These are phyloP conservation scores for Panicum virgatum DNA, from an alignment of 202 grass and related monocot genomes.

Conservation along the genomic window DNA sequence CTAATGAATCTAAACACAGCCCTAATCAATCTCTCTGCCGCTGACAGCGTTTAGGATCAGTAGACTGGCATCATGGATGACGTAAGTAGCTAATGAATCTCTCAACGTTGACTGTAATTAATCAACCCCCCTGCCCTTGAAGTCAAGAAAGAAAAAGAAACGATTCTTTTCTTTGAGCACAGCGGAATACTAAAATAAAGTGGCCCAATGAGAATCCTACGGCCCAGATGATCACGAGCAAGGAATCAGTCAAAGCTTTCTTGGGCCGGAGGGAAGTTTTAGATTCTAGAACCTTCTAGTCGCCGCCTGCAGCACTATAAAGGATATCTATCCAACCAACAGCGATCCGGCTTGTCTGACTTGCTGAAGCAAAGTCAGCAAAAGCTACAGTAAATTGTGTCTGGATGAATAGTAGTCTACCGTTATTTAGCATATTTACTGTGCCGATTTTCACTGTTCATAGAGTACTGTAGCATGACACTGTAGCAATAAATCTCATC, in stretches of 20 bases:
- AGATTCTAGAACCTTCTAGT: slow-evolving; percentile 36
- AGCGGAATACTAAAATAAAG: not conserved
- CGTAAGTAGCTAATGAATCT: not conserved
- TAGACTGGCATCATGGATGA: slow-evolving; percentile 24
- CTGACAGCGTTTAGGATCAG: no score
- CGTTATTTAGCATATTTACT: no score
- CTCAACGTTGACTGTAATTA: not conserved
- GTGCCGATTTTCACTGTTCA: no score
- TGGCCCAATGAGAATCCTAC: not conserved
- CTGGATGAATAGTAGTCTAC: no score
- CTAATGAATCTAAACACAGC: no score
- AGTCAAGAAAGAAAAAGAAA: not conserved
- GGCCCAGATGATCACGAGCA: not conserved
- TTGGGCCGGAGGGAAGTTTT: slow-evolving; percentile 37
- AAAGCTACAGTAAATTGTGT: no score
- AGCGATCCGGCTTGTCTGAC: no score
- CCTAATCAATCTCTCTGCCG: no score
- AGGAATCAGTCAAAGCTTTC: slow-evolving; percentile 36
- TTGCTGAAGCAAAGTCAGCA: no score
- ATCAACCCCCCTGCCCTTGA: not conserved
- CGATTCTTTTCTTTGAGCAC: not conserved
- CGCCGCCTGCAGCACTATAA: slow-evolving; percentile 3
- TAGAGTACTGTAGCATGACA: no score
- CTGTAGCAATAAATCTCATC: no score
- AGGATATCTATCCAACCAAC: not conserved